Evolutionary conservation across 306 rosid genomes (phyloP).

Genomic region (Quercus rubra): DNA sequence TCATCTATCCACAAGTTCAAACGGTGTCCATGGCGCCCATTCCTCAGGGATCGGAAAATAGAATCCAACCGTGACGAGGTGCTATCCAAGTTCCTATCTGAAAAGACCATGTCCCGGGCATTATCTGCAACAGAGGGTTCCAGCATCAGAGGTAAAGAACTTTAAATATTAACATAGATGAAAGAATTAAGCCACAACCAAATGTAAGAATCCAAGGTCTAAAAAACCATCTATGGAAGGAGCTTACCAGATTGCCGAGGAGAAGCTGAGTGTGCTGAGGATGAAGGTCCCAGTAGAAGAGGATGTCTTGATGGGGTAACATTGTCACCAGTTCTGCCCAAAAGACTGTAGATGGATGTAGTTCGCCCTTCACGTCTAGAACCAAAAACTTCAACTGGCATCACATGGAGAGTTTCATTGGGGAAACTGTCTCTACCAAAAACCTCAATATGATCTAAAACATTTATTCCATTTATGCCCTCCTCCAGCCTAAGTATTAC

Average conservation of each 20-base stretch:
- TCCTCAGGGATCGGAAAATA: constrained; percentile 82
- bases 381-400: constrained; percentile 97
- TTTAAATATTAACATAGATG: background rate
- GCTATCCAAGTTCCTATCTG: constrained; percentile 65
- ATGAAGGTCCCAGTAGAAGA: constrained; percentile 77
- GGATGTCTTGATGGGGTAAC: constrained; percentile 84
- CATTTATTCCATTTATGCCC: constrained; percentile 96
- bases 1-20: constrained; percentile 80
- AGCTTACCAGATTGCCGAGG: constrained; percentile 57
- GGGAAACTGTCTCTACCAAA: constrained; percentile 87
- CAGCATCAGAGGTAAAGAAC: constrained; percentile 1
- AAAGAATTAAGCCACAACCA: background rate
- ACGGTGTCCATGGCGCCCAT: constrained; percentile 94
- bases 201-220: background rate
- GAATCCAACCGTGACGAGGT: constrained; percentile 69
- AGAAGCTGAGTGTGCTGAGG: constrained; percentile 44
- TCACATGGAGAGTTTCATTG: constrained; percentile 84
- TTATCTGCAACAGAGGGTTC: constrained; percentile 37
- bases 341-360: constrained; percentile 90
- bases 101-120: constrained; percentile 25
- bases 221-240: constrained; percentile 10
- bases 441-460: constrained; percentile 92
- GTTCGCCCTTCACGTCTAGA: constrained; percentile 95
- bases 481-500: constrained; percentile 92
- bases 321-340: constrained; percentile 85